These are phyloP conservation scores for Fusarium sp. DNA, from an alignment of 2,329 filamentous ascomycete species.

Conservation along the genomic window DNA sequence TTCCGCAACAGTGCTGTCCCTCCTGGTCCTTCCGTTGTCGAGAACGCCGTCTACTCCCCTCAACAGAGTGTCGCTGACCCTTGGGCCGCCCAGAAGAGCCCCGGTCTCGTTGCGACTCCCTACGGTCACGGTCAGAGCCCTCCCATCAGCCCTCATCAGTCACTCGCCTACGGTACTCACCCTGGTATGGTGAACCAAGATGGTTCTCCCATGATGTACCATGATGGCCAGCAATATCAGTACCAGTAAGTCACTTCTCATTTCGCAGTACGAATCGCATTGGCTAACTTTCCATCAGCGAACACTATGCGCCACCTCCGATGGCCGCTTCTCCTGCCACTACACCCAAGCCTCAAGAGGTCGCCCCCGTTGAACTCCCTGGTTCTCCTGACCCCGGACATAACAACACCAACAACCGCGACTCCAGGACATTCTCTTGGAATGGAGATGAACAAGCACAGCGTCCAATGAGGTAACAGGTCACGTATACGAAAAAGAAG, in stretches of 20 bases:
- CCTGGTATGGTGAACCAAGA: slow-evolving; percentile 38
- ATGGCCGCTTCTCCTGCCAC: slow-evolving; percentile 24
- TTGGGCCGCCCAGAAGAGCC: slow-evolving; percentile 39
- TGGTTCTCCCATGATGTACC: slow-evolving; percentile 24
- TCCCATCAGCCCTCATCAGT: slow-evolving; percentile 51
- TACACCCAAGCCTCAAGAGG: slow-evolving; percentile 36
- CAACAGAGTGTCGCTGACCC: slow-evolving; percentile 24
- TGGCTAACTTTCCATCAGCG: slow-evolving; percentile 19
- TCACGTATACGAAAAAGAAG: background rate
- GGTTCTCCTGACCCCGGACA: slow-evolving; percentile 46
- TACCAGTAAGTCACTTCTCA: slow-evolving; percentile 45
- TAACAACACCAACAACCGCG: slow-evolving; percentile 23
- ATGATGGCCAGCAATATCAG: slow-evolving; percentile 15
- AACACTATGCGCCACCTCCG: slow-evolving; percentile 27
- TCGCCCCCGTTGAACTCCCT: slow-evolving; percentile 51
- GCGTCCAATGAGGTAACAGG: slow-evolving; percentile 37
- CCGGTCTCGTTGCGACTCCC: slow-evolving; percentile 44
- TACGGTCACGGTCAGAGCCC: slow-evolving; percentile 43
- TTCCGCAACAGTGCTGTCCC: slow-evolving; percentile 32
- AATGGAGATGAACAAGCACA: slow-evolving; percentile 45
- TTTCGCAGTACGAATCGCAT: background rate
- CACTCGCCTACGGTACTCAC: slow-evolving; percentile 36
- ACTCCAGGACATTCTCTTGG: slow-evolving; percentile 48
- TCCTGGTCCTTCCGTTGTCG: slow-evolving; percentile 23
- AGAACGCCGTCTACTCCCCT: slow-evolving; percentile 35